Evolutionary conservation across 1,284 basidiomycete genomes (phyloP).

Genomic region (Ceratobasidium sp.): DNA sequence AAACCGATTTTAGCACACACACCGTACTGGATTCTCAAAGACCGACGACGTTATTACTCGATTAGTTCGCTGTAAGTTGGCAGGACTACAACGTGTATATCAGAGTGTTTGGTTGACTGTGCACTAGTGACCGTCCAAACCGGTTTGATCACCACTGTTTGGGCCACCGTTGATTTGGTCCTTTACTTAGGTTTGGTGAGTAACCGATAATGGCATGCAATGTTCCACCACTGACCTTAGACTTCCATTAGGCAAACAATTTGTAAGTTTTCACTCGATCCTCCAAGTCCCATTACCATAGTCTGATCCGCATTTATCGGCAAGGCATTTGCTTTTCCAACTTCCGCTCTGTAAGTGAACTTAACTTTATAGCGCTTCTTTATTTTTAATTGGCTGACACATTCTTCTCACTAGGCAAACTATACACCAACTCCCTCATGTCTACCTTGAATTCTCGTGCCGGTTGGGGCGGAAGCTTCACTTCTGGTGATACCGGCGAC

Average conservation of each 20-base stretch:
- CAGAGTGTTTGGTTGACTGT: background rate
- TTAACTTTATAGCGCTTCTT: background rate
- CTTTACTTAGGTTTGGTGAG: constrained; percentile 50
- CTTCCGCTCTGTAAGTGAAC: constrained; percentile 12
- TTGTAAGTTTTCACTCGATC: background rate
- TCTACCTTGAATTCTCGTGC: background rate
- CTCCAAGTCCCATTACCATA: background rate
- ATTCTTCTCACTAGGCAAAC: background rate
- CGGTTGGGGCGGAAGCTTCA: constrained; percentile 23
- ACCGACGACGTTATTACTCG: constrained; percentile 51
- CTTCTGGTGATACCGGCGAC: background rate
- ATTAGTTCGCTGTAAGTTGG: constrained; percentile 54
- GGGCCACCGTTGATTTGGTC: constrained; percentile 49
- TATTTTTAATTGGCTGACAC: background rate
- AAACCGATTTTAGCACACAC: constrained; percentile 48
- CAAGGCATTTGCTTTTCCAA: background rate
- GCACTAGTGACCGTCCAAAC: constrained; percentile 52
- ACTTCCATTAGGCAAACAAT: background rate
- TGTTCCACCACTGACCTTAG: background rate
- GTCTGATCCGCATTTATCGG: background rate
- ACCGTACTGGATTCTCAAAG: constrained; percentile 51
- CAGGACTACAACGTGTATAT: background rate
- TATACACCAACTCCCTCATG: constrained; percentile 20
- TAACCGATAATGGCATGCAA: background rate
- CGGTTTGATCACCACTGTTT: constrained; percentile 50